Base-by-base conservation (phyloP, 352 stramenopile genomes). In the Pythium oligandrum region DNA sequence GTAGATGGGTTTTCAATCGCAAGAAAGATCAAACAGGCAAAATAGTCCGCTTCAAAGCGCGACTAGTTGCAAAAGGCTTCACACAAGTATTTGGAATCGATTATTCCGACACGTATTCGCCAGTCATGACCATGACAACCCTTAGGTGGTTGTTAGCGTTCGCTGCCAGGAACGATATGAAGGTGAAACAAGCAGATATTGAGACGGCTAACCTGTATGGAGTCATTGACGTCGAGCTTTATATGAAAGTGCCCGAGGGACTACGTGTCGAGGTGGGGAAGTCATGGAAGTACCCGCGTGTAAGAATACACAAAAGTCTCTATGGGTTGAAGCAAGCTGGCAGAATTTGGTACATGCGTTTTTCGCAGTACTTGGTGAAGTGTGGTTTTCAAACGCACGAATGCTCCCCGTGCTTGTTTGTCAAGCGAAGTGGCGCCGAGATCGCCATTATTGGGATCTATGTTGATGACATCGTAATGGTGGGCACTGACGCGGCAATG, bases 321-420 rank as follows among this genome's bases (percentile, higher is more conserved):
- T 57, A 57, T 57, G 48, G 55, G 55, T 52, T 62, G 42, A 56
- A 56, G 55, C 48, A 62, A 62, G 55, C 55, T 51, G 55, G 48
- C 55, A 44, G 55, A 44, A 49, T 52, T 30, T 62, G 55, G 48
- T 60, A 60, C 40, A 11, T 60, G 45, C 53, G 39, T 38, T 54
- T 54, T n/a, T 60, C 36, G 46, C 53, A 60, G 53, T 60, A 60
- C 40, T 60, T 60, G 53, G 26, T 50, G 4, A 54, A 60, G 40
- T 60, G 53, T 49, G 53, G 39, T 49, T 60, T 54, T 34, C 46
- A 44, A 34, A 60, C 39, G 9, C 53, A 54, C 35, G 53, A 54
- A 43, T 44, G 45, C 39, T 60, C 53, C 46, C 53, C 46, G 49
- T 54, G 48, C 35, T 50, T 45, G 39, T 61, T 61, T 12, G 37